These are phyloP conservation scores for Crithidia acanthocephali DNA, from an alignment of 208 protist genomes.

Conservation along the genomic window DNA sequence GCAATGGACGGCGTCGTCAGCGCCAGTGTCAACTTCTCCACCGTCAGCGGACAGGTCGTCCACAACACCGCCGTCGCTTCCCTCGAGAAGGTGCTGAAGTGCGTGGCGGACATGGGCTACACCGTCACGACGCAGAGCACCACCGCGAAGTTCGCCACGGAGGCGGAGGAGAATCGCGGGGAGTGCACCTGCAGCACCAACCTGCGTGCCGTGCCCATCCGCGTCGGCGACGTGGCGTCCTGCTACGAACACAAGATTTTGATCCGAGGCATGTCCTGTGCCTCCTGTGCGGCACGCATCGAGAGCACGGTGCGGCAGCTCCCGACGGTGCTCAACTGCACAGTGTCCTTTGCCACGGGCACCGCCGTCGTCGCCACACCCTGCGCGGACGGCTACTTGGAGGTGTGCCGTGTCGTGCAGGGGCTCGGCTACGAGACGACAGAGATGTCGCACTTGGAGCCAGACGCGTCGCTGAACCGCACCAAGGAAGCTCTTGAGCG, in stretches of 20 bases:
- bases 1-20: constrained; percentile 48
- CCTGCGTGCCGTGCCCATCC: constrained; percentile 22
- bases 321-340: constrained; percentile 44
- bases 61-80: constrained; percentile 39
- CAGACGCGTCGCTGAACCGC: constrained; percentile 27
- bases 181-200: constrained; percentile 37
- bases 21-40: constrained; percentile 82
- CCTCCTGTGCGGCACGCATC: constrained; percentile 90
- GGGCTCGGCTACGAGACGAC: constrained; percentile 47
- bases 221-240: constrained; percentile 17
- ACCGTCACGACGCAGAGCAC: constrained; percentile 34
- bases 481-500: constrained; percentile 67
- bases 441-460: constrained; percentile 20
- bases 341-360: constrained; percentile 80
- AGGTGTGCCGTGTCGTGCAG: constrained; percentile 41
- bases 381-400: constrained; percentile 9
- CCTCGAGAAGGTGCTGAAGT: constrained; percentile 31
- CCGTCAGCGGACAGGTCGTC: constrained; percentile 47
- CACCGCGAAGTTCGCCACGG: constrained; percentile 15
- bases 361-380: constrained; percentile 41
- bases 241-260: constrained; percentile 41
- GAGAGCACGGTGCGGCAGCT: constrained; percentile 54
- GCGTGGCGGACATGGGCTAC: constrained; percentile 41
- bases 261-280: constrained; percentile 92
- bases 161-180: constrained; percentile 22